Evolutionary conservation across 805 yeast genomes (phyloP).

Genomic region (Candida alai): DNA sequence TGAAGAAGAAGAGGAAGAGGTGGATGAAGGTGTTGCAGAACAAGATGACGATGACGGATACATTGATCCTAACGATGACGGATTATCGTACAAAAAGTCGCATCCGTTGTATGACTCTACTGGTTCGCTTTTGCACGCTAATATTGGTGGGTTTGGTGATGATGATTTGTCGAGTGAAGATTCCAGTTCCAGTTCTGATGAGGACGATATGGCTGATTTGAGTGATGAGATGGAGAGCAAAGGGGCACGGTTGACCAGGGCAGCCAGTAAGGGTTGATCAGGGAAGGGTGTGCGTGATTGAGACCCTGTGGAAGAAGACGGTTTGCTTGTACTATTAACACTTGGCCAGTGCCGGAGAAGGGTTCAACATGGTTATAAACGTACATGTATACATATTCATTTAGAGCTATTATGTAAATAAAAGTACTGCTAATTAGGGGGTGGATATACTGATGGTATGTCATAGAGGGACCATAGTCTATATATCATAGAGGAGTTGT

Average conservation of each 20-base stretch:
- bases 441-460: background rate
- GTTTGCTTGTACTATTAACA: too few relatives aligned
- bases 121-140: slow-evolving; percentile 15
- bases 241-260: slow-evolving; percentile 32
- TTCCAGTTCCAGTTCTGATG: slow-evolving; percentile 26
- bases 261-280: slow-evolving; percentile 39
- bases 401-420: background rate
- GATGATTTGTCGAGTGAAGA: slow-evolving; percentile 29
- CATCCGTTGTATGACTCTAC: slow-evolving; percentile 57
- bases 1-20: slow-evolving; percentile 20
- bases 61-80: slow-evolving; percentile 79
- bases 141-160: slow-evolving; percentile 13
- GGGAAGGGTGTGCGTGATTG: too few relatives aligned
- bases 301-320: too few relatives aligned
- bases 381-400: slow-evolving; percentile 3
- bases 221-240: slow-evolving; percentile 20
- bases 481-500: too few relatives aligned
- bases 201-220: too few relatives aligned
- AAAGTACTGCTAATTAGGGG: background rate
- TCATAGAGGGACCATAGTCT: too few relatives aligned
- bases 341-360: too few relatives aligned
- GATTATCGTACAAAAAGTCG: slow-evolving; percentile 63
- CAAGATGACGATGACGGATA: slow-evolving; percentile 60
- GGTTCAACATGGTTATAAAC: background rate
- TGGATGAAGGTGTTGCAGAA: slow-evolving; percentile 18